These are phyloP conservation scores for Taxillus chinensis DNA, from an alignment of 164 flowering plant genomes.

Conservation along the genomic window DNA sequence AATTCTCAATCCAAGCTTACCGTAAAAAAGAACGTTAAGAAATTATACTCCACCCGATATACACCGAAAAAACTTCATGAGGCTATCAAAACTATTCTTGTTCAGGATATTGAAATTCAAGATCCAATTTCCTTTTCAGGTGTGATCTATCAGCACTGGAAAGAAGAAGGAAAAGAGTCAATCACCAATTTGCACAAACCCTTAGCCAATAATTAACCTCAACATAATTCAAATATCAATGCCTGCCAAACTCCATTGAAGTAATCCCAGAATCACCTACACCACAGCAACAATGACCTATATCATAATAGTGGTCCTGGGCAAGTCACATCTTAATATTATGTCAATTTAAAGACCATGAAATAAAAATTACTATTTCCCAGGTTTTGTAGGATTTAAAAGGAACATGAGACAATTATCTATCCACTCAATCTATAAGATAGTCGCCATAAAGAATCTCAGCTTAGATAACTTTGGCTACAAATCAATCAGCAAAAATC, in stretches of 20 bases:
- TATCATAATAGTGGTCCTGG: not conserved
- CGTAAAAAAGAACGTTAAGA: not conserved
- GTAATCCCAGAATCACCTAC: not conserved
- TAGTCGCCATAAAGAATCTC: not conserved
- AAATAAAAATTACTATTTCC: not conserved
- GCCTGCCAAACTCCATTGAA: not conserved
- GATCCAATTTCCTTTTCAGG: conserved; percentile 77
- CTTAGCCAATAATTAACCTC: not conserved
- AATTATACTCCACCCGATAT: not conserved
- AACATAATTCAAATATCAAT: not conserved
- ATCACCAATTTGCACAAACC: not conserved
- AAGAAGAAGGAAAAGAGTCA: conserved; percentile 1
- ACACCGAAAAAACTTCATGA: not conserved
- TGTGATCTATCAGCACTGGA: conserved; percentile 85
- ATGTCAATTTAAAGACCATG: not conserved
- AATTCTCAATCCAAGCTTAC: not conserved
- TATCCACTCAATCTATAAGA: not conserved
- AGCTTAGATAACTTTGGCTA: too few species aligned
- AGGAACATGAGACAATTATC: not conserved
- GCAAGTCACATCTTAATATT: not conserved
- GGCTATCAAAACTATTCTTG: conserved; percentile 8
- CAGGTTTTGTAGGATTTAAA: not conserved
- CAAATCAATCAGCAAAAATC: too few species aligned
- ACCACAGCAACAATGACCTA: not conserved
- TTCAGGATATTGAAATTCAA: conserved; percentile 47